These are phyloP conservation scores for Aspergillus japonicus DNA, from an alignment of 2,329 filamentous ascomycete species.

Conservation along the genomic window DNA sequence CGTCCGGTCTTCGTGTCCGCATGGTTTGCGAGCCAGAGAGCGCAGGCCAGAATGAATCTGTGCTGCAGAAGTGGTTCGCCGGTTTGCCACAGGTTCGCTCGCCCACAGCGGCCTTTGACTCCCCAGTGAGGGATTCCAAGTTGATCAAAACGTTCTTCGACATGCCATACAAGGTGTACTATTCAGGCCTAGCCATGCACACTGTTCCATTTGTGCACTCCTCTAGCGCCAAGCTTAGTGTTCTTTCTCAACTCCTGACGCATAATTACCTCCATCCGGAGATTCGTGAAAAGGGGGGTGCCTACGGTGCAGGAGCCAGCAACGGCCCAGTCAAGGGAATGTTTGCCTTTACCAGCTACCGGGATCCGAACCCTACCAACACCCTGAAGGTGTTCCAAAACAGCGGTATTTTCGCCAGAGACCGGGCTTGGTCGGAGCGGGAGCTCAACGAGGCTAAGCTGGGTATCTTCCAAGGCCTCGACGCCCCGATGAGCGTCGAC, in stretches of 20 bases:
- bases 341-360: slow-evolving; percentile 95
- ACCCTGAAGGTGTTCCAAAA: slow-evolving; percentile 80
- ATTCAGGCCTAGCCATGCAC: slow-evolving; percentile 77
- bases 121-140: slow-evolving; percentile 35
- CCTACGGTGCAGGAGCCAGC: slow-evolving; percentile 90
- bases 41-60: slow-evolving; percentile 65
- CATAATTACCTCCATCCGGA: slow-evolving; percentile 97
- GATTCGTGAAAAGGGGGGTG: slow-evolving; percentile 95
- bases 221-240: slow-evolving; percentile 75
- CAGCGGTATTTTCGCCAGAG: slow-evolving; percentile 77
- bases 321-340: slow-evolving; percentile 75
- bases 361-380: slow-evolving; percentile 91
- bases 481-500: slow-evolving; percentile 84
- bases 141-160: slow-evolving; percentile 79
- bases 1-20: slow-evolving; percentile 70
- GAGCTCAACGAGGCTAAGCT: slow-evolving; percentile 97
- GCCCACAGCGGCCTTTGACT: slow-evolving; percentile 33
- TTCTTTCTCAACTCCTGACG: slow-evolving; percentile 86
- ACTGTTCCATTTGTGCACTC: slow-evolving; percentile 79
- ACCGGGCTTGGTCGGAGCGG: slow-evolving; percentile 75
- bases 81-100: slow-evolving; percentile 52
- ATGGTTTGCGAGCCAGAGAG: slow-evolving; percentile 82
- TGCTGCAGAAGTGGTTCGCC: slow-evolving; percentile 69
- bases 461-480: slow-evolving; percentile 85
- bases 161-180: slow-evolving; percentile 95